phyloP scores from a whole-genome alignment of 2,329 filamentous ascomycete genomes.

The Trichoderma koningiopsis region DNA sequence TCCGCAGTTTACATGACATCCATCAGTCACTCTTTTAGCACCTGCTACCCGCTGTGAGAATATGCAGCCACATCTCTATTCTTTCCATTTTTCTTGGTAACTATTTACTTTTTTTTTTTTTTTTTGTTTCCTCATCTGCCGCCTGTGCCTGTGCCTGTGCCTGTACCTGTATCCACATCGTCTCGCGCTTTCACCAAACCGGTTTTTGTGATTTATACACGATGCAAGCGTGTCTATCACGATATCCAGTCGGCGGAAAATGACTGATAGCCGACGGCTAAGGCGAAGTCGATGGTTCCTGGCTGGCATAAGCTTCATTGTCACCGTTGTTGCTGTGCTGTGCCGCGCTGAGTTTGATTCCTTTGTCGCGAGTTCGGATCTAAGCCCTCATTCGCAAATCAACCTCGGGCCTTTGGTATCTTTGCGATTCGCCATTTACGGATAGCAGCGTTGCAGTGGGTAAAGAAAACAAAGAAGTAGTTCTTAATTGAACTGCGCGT shows the following conservation, averaged over 20 bases:
- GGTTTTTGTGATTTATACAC: not conserved
- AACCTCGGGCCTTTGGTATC: not conserved
- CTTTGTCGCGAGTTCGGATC: not conserved
- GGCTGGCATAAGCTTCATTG: not conserved
- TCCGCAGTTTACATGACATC: not conserved
- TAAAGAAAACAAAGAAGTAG: not conserved
- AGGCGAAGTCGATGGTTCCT: slow-evolving; percentile 14
- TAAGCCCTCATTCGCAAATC: not conserved
- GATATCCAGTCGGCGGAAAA: not conserved
- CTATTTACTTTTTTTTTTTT: not conserved
- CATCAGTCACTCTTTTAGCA: not conserved
- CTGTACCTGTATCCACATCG: slow-evolving; percentile 1
- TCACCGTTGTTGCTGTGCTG: not conserved
- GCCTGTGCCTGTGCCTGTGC: not conserved
- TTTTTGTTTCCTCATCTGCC: not conserved
- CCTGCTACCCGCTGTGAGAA: not conserved
- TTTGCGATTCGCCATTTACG: not conserved
- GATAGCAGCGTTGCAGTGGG: slow-evolving; percentile 4
- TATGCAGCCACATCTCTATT: not conserved
- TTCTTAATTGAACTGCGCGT: not conserved
- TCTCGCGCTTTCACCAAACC: not conserved
- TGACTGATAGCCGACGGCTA: slow-evolving; percentile 1
- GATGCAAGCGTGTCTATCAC: not conserved
- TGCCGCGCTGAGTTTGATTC: not conserved
- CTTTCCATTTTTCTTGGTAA: not conserved